Conservation (phyloP, 2,329 filamentous ascomycete species). For the Zalaria obscura region DNA sequence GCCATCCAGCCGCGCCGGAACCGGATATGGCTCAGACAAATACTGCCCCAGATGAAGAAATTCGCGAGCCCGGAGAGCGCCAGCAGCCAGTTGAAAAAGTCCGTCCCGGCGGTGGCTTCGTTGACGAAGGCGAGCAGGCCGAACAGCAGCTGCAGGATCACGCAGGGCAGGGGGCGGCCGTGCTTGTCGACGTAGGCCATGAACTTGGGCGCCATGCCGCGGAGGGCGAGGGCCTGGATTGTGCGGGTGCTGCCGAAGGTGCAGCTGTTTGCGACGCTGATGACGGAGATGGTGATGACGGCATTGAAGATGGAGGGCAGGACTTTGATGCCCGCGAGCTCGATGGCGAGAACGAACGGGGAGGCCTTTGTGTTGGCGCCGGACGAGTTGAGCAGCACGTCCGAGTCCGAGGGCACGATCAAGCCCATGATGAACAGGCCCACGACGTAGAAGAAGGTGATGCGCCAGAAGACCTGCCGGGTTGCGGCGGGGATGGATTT, state of each 20-base stretch:
- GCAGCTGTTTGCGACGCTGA: conserved; percentile 41
- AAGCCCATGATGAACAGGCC: conserved; percentile 11
- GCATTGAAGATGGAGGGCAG: conserved; percentile 52
- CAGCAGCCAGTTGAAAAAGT: conserved; percentile 63
- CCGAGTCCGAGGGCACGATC: conserved; percentile 10
- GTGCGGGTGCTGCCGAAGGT: conserved; percentile 44
- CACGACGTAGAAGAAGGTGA: conserved; percentile 11
- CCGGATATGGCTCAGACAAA: conserved; percentile 76
- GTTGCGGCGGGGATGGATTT: conserved; percentile 19
- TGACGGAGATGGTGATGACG: conserved; percentile 44
- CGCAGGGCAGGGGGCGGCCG: conserved; percentile 64
- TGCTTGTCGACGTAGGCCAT: conserved; percentile 71
- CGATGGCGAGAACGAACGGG: conserved; percentile 51
- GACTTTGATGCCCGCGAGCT: conserved; percentile 41
- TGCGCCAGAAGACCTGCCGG: conserved; percentile 12
- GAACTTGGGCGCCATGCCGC: conserved; percentile 58
- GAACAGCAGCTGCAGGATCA: conserved; percentile 47
- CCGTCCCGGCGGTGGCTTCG: conserved; percentile 43
- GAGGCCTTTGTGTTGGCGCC: conserved; percentile 29
- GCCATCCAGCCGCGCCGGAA: conserved; percentile 62
- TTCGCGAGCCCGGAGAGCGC: conserved; percentile 56
- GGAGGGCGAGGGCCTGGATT: conserved; percentile 28
- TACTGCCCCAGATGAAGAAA: conserved; percentile 67
- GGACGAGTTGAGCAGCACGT: conserved; percentile 17
- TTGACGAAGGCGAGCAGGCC: conserved; percentile 61